Percentiles rank a stretch among this genome's conserved stretches.
phyloP scores from a whole-genome alignment of 768 basidiomycete species.

The Pholiota microspora region DNA sequence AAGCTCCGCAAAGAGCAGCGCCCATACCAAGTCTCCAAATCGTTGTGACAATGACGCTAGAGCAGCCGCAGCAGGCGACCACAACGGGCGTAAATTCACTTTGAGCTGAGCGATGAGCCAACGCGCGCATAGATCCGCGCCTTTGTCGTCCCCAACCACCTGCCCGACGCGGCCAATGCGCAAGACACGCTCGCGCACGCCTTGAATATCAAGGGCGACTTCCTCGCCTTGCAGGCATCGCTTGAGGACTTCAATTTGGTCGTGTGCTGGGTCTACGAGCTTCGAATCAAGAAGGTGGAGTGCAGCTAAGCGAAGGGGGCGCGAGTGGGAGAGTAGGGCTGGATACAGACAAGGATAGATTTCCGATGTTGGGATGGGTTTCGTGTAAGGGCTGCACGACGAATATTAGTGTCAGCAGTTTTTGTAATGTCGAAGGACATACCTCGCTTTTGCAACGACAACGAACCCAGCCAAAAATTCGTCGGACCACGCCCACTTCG shows the following conservation, averaged over 20 bases:
- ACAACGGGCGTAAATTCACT: slow-evolving; percentile 88
- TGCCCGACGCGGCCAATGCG: slow-evolving; percentile 71
- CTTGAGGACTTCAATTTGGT: slow-evolving; percentile 52
- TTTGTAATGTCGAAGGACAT: too few relatives aligned
- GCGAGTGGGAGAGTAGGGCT: slow-evolving; percentile 72
- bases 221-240: slow-evolving; percentile 81
- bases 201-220: slow-evolving; percentile 71
- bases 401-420: too few relatives aligned
- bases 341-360: slow-evolving; percentile 52
- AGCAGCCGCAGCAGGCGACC: slow-evolving; percentile 76
- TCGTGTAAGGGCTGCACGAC: slow-evolving; percentile 21
- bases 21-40: slow-evolving; percentile 77
- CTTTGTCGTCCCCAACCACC: slow-evolving; percentile 53
- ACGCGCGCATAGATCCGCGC: slow-evolving; percentile 61
- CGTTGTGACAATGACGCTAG: slow-evolving; percentile 49
- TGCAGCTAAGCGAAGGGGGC: slow-evolving; percentile 56
- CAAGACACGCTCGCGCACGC: slow-evolving; percentile 82
- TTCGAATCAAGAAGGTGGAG: slow-evolving; percentile 63
- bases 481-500: slow-evolving; percentile 59
- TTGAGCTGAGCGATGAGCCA: slow-evolving; percentile 91
- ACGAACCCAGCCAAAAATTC: slow-evolving; percentile 55
- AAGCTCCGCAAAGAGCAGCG: slow-evolving; percentile 62
- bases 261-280: slow-evolving; percentile 40
- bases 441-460: slow-evolving; percentile 47
- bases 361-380: slow-evolving; percentile 38